phyloP scores from a whole-genome alignment of 2,329 filamentous ascomycete species.

The Apiospora marii region DNA sequence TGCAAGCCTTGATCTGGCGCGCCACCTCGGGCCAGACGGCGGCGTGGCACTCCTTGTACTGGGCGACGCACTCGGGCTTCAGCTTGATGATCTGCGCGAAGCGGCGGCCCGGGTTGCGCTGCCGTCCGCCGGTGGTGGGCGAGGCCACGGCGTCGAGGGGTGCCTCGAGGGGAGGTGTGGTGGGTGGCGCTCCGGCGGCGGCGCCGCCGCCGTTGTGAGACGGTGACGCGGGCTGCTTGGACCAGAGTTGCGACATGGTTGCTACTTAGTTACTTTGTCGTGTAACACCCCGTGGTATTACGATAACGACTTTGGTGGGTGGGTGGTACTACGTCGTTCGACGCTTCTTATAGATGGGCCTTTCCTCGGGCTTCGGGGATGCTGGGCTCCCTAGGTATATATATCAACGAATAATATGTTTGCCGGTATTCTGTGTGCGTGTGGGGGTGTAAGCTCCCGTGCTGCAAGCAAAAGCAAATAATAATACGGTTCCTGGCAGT shows the following conservation, averaged over 20 bases:
- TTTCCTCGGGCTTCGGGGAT: background rate
- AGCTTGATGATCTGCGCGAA: conserved; percentile 78
- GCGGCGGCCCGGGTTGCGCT: conserved; percentile 57
- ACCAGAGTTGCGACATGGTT: conserved; percentile 35
- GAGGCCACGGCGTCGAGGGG: conserved; percentile 7
- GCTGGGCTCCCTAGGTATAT: background rate
- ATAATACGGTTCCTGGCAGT: background rate
- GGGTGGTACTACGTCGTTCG: background rate
- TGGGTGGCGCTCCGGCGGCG: background rate
- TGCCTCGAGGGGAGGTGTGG: conserved; percentile 7
- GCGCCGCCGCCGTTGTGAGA: background rate
- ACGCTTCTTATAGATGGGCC: background rate
- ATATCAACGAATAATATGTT: background rate
- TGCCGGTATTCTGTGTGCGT: background rate
- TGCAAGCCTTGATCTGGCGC: conserved; percentile 77
- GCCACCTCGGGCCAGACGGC: conserved; percentile 81
- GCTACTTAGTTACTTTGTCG: background rate
- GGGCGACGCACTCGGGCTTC: conserved; percentile 68
- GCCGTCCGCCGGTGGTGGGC: conserved; percentile 33
- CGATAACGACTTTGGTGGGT: background rate
- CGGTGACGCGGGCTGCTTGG: conserved; percentile 26
- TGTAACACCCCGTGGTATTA: background rate
- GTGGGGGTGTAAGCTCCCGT: background rate
- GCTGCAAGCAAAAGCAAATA: background rate
- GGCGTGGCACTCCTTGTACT: conserved; percentile 78